Percentiles rank a stretch among this genome's conserved stretches.
phyloP scores from a whole-genome alignment of 78 protist genomes.

The Dictyostelium firmibasis region DNA sequence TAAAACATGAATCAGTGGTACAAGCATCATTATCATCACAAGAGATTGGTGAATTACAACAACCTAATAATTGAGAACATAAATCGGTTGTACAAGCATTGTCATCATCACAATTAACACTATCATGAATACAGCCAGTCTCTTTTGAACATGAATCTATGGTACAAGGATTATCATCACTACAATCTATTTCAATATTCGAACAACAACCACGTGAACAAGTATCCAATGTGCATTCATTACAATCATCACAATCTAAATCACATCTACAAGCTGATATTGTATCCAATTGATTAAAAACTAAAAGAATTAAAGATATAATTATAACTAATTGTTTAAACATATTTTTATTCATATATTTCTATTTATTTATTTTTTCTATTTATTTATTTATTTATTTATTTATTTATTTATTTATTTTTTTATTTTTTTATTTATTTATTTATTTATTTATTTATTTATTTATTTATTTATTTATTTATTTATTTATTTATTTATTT shows the following conservation, averaged over 20 bases:
- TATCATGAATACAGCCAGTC: not conserved
- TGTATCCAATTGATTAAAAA: not conserved
- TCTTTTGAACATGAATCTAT: not conserved
- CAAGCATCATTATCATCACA: not conserved
- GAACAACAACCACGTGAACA: not conserved
- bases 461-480: no score
- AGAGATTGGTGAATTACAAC: not conserved
- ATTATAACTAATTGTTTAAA: no score
- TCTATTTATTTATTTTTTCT: no score
- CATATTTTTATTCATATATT: not conserved
- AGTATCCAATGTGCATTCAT: not conserved
- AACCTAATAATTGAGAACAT: not conserved
- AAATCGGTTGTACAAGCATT: not conserved
- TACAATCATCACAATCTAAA: not conserved
- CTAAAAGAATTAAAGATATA: not conserved
- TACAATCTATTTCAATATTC: not conserved
- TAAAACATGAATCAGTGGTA: not conserved
- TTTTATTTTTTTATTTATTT: no score
- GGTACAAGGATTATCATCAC: not conserved
- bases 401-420: no score
- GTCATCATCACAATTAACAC: not conserved
- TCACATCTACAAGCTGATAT: not conserved
- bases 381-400: no score
- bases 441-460: no score
- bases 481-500: no score